Conservation (phyloP, 2,329 filamentous ascomycete genomes). For the Beauveria bassiana region DNA sequence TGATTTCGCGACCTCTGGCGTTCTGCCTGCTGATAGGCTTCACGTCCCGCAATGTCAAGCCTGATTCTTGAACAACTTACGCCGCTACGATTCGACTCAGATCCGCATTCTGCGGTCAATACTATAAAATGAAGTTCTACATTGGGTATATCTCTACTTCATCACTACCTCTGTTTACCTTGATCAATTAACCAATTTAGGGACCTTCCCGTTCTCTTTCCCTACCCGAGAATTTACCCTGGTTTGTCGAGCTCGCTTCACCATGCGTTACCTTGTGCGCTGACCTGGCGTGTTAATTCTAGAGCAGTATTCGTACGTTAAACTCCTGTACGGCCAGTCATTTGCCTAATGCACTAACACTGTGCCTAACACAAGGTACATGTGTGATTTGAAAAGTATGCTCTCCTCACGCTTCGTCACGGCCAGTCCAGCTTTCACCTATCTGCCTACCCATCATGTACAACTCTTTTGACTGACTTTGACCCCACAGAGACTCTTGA, state of each 20-base stretch:
- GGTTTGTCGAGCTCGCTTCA: constrained; percentile 26
- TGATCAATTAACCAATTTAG: constrained; percentile 23
- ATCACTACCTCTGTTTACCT: not conserved
- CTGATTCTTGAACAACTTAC: not conserved
- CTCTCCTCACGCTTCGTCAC: constrained; percentile 3
- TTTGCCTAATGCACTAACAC: not conserved
- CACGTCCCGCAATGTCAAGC: not conserved
- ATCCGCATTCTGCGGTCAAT: constrained; percentile 1
- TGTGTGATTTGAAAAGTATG: constrained; percentile 49
- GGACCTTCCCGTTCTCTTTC: constrained; percentile 49
- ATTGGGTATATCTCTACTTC: constrained; percentile 34
- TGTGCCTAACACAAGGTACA: constrained; percentile 33
- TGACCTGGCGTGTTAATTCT: constrained; percentile 13
- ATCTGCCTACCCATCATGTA: not conserved
- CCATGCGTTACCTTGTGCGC: not conserved
- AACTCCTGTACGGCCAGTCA: not conserved
- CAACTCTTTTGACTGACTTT: not conserved
- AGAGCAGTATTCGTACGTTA: constrained; percentile 49
- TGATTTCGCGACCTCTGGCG: constrained; percentile 23
- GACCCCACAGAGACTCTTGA: constrained; percentile 62
- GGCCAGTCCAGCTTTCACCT: not conserved
- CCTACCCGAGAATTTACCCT: constrained; percentile 52
- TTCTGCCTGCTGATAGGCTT: constrained; percentile 4
- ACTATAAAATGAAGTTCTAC: constrained; percentile 41
- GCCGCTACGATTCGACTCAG: not conserved